Base-by-base conservation (phyloP, 306 rosid species). In the Quercus agrifolia region DNA sequence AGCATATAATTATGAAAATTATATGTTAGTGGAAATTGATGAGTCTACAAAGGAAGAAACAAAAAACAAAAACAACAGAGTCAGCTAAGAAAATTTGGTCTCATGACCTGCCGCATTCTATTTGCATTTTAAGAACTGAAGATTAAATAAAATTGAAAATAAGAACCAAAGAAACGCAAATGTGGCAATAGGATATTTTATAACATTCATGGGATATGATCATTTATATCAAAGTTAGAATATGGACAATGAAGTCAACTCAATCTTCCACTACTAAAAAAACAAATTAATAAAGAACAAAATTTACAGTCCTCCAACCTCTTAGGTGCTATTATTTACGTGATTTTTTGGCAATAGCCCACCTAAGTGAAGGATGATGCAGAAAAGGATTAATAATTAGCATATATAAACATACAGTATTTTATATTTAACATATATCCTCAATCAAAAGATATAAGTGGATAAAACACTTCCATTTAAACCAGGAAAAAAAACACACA, bases 51-150 rank as follows among this genome's bases (percentile, higher is more conserved):
- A n/a, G n/a, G n/a, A 83, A 38, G 79, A 79, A 41, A 76, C 73
- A 62, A 82, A 44, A 49, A 20, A 55, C 38, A 75, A 77, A 71
- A 0, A 56, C 23, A 85, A 12, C 81, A 77, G 30, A 31, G 78
- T 86, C 74, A 86, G 78, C 28, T 61, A 71, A 67, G 79, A n/a
- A 28, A 81, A 83, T 59, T 69, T 68, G 17, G 63, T 51, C 20
- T 74, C 58, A 52, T 54, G 73, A 74, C 73, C 49, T 70, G 13
- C 33, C 64, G 4, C 44, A 44, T 70, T 72, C 57, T 70, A 25
- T 77, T 77, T 73, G 76, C 79, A 71, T 41, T 77, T n/a, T 21
- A 23, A 35, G 54, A 70, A 70, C 10, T 70, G 54, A n/a, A 20
- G 27, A 70, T 71, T 51, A 49, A 59, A 76, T 38, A 55, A 41